Evolutionary conservation across 2,329 filamentous ascomycete species (phyloP).

Genomic region (Chaetothyriales sp.): DNA sequence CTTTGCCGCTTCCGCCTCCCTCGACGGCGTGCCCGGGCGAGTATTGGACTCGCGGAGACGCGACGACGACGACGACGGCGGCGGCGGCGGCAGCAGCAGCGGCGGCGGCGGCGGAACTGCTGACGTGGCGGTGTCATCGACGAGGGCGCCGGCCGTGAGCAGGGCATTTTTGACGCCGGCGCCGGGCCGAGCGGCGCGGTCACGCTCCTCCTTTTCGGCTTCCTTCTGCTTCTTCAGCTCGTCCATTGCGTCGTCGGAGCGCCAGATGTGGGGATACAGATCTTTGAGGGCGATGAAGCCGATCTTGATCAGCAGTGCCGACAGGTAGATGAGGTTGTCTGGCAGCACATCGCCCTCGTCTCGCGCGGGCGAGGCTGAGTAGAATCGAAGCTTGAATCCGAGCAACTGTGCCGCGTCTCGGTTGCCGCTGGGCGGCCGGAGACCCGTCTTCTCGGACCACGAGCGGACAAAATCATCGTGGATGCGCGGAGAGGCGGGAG

Average conservation of each 20-base stretch:
- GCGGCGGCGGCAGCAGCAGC: no score
- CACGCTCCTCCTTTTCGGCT: conserved; percentile 66
- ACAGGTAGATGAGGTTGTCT: conserved; percentile 82
- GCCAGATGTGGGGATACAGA: conserved; percentile 83
- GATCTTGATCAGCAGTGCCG: conserved; percentile 86
- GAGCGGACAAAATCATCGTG: conserved; percentile 47
- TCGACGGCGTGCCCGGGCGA: conserved; percentile 39
- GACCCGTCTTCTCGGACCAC: conserved; percentile 72
- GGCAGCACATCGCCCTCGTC: conserved; percentile 65
- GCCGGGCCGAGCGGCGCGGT: conserved; percentile 56
- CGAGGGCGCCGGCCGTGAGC: conserved; percentile 69
- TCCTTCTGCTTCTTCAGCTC: conserved; percentile 54
- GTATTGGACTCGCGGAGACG: conserved; percentile 41
- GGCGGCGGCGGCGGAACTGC: conserved; percentile 37
- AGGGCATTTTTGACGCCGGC: conserved; percentile 65
- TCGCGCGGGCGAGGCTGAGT: conserved; percentile 60
- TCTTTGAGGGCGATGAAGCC: conserved; percentile 89
- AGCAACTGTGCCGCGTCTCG: conserved; percentile 84
- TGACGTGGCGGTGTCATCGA: conserved; percentile 71
- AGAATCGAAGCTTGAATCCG: conserved; percentile 94
- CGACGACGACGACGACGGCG: no score
- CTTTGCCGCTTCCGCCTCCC: conserved; percentile 37
- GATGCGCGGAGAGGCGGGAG: conserved; percentile 13
- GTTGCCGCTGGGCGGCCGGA: conserved; percentile 72
- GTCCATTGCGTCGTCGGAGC: conserved; percentile 71